Base-by-base conservation (phyloP, 345 rosid genomes). In the Melaleuca quinquenervia region DNA sequence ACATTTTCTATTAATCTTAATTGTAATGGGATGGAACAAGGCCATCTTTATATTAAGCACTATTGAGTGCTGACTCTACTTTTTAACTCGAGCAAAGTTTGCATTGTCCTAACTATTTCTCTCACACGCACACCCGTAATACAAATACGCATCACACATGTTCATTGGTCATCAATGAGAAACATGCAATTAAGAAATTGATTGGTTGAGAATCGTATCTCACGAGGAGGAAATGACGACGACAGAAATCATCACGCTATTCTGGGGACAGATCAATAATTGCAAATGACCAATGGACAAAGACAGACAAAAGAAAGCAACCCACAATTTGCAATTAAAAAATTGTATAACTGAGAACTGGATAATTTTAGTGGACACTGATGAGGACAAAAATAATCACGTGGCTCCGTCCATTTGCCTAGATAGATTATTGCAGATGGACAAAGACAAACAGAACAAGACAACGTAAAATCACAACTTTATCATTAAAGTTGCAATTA, bases 141-240 rank as follows among this genome's bases (percentile, higher is more conserved):
- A 0, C 12, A 54, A 1, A 54, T 22, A 22, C n/a, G 22, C n/a
- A 54, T 55, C 9, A 22, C n/a, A 8, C n/a, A 54, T 55, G 58
- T 22, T 22, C 58, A 10, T 3, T 22, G 8, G 8, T 54, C 58
- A 22, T 54, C n/a, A 54, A 54, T 0, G 5, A 54, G 3, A 3
- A 20, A 2, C 11, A 7, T 53, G 11, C 5, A 53, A 53, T 53
- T 8, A 53, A 53, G 56, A 53, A 7, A 53, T 18, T 53, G 21
- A 53, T 53, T 53, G 20, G 24, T 21, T 21, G 26, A 53, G 56
- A 53, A 18, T 20, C 20, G 11, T 53, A 53, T 53, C 20, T 7
- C 8, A 53, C 2, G 3, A 54, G n/a, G 21, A 1, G 58, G n/a
- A 22, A 53, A 22, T 54, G n/a, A 0, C 22, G 0, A 24, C 27